phyloP scores from a whole-genome alignment of 2,329 filamentous ascomycete species.

The Ascomycota sp. region DNA sequence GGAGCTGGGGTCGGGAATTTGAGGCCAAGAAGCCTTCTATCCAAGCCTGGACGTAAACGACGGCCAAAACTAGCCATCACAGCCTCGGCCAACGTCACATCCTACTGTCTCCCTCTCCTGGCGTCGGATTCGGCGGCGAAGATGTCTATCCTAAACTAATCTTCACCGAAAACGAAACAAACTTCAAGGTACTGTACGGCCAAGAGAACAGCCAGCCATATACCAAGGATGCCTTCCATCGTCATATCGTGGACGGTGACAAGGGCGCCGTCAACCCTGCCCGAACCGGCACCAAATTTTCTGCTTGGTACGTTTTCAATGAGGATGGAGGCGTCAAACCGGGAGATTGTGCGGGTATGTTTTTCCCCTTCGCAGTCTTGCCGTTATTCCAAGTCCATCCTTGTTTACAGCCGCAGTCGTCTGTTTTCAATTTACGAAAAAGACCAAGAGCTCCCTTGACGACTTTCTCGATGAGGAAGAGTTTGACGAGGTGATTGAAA shows the following conservation, averaged over 20 bases:
- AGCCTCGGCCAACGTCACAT: conserved; percentile 68
- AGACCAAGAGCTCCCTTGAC: no score
- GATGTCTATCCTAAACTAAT: conserved; percentile 72
- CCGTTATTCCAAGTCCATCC: no score
- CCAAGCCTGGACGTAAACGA: conserved; percentile 39
- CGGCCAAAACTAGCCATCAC: conserved; percentile 58
- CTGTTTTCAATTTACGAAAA: conserved; percentile 69
- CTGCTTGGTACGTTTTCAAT: conserved; percentile 82
- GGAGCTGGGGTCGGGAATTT: conserved; percentile 76
- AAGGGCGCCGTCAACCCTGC: conserved; percentile 66
- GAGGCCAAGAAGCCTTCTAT: conserved; percentile 65
- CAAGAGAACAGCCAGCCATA: conserved; percentile 63
- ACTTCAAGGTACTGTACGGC: conserved; percentile 56
- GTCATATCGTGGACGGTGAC: conserved; percentile 64
- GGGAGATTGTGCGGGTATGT: conserved; percentile 70
- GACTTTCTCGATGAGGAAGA: conserved; percentile 79
- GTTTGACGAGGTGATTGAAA: conserved; percentile 80
- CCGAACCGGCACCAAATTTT: conserved; percentile 66
- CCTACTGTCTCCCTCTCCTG: conserved; percentile 74
- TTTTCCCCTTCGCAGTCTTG: no score
- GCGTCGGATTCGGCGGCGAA: conserved; percentile 54
- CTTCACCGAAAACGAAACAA: conserved; percentile 93
- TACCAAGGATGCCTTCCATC: conserved; percentile 90
- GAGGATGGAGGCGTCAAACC: conserved; percentile 72
- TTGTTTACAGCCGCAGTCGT: no score